These are phyloP conservation scores for Plantago lanceolata DNA, from an alignment of 305 asterid species.

Conservation along the genomic window DNA sequence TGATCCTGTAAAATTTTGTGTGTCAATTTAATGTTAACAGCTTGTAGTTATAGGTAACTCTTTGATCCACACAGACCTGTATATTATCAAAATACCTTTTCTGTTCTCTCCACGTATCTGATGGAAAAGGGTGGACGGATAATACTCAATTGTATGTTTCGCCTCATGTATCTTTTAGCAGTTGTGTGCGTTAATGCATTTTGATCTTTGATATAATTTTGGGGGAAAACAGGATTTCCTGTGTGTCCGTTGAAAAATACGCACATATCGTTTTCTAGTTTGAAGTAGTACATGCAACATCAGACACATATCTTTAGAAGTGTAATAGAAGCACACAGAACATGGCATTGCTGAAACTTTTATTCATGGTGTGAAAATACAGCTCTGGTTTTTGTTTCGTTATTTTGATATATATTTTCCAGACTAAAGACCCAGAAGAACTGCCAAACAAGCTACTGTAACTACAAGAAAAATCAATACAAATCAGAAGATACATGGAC, in stretches of 20 bases:
- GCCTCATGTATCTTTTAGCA: not conserved
- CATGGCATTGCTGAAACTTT: too few species aligned
- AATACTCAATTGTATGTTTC: not conserved
- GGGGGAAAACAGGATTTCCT: not conserved
- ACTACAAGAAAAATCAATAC: not conserved
- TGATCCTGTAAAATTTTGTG: conserved; percentile 39
- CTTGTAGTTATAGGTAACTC: conserved; percentile 30
- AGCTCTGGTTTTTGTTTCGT: too few species aligned
- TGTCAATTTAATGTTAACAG: conserved; percentile 35
- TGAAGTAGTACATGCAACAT: not conserved
- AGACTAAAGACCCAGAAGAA: too few species aligned
- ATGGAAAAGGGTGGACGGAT: not conserved
- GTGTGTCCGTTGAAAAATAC: not conserved
- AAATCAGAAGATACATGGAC: not conserved
- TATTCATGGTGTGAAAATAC: too few species aligned
- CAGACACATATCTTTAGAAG: not conserved
- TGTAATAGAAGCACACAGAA: not conserved
- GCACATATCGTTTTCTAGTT: not conserved
- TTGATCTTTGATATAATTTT: too few species aligned
- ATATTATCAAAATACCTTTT: conserved; percentile 21
- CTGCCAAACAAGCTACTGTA: not conserved
- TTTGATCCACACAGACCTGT: conserved; percentile 26
- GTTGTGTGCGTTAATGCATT: too few species aligned
- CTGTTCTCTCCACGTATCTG: conserved; percentile 17
- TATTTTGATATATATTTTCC: too few species aligned